Evolutionary conservation across 495 filamentous ascomycete genomes (phyloP).

Genomic region (Baudoinia panamericana): DNA sequence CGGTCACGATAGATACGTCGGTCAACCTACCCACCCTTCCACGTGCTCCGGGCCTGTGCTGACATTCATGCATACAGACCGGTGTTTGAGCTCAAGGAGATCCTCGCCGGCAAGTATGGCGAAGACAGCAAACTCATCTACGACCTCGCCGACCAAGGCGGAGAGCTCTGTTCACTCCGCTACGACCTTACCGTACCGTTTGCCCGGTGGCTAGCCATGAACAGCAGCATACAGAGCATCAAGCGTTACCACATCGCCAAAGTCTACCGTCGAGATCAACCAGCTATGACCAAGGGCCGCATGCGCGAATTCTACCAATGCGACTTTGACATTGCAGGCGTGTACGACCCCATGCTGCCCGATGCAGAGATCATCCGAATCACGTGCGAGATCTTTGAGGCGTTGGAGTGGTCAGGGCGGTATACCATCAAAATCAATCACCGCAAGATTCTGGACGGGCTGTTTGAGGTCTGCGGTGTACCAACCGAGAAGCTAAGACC

Average conservation of each 20-base stretch:
- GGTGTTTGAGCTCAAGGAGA: constrained; percentile 62
- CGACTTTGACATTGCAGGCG: constrained; percentile 90
- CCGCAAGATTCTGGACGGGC: constrained; percentile 82
- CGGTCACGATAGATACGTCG: constrained; percentile 66
- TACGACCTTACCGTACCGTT: constrained; percentile 92
- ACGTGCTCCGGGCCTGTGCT: not conserved
- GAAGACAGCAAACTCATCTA: constrained; percentile 88
- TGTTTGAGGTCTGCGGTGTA: constrained; percentile 85
- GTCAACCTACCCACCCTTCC: constrained; percentile 10
- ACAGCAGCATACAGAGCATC: constrained; percentile 55
- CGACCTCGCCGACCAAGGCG: constrained; percentile 74
- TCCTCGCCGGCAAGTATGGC: constrained; percentile 79
- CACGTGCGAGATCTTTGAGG: constrained; percentile 71
- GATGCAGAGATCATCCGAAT: constrained; percentile 88
- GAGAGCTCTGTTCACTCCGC: constrained; percentile 69
- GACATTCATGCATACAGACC: constrained; percentile 9
- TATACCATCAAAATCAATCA: constrained; percentile 92
- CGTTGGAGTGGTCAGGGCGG: constrained; percentile 56
- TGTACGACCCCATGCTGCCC: constrained; percentile 85
- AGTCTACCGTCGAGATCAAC: constrained; percentile 71
- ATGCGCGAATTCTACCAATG: constrained; percentile 98
- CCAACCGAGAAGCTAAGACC: constrained; percentile 71
- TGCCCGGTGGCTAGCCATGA: constrained; percentile 79
- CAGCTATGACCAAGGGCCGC: constrained; percentile 72
- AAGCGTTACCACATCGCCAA: constrained; percentile 86